These are phyloP conservation scores for Penicillium psychrosexuale DNA, from an alignment of 2,329 filamentous ascomycete genomes.

Conservation along the genomic window DNA sequence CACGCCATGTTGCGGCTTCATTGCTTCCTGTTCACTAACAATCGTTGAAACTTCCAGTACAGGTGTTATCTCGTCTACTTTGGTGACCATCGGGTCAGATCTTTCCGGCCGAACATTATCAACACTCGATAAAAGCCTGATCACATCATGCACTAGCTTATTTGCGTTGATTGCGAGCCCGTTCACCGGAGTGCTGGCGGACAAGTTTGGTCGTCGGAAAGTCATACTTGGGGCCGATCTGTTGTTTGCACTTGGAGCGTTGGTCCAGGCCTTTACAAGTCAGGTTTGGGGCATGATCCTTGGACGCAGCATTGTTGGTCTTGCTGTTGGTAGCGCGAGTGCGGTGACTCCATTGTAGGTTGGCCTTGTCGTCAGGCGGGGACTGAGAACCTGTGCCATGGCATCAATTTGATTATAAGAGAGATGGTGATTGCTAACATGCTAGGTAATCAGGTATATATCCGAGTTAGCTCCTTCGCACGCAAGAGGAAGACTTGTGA, in stretches of 20 bases:
- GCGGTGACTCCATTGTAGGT: slow-evolving; percentile 72
- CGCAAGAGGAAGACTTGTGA: slow-evolving; percentile 75
- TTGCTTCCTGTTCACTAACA: slow-evolving; percentile 8
- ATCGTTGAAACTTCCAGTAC: slow-evolving; percentile 43
- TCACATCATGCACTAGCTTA: slow-evolving; percentile 57
- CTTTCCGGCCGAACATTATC: slow-evolving; percentile 50
- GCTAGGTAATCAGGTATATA: slow-evolving; percentile 60
- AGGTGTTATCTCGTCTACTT: slow-evolving; percentile 59
- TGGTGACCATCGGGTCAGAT: slow-evolving; percentile 55
- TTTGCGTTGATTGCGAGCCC: slow-evolving; percentile 58
- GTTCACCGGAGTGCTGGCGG: slow-evolving; percentile 52
- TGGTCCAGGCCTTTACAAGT: slow-evolving; percentile 42
- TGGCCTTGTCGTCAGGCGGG: neutral
- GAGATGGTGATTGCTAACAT: neutral
- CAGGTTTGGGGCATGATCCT: slow-evolving; percentile 47
- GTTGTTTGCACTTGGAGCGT: slow-evolving; percentile 45
- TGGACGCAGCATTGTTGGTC: slow-evolving; percentile 47
- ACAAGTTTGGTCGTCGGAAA: slow-evolving; percentile 47
- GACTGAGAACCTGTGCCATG: neutral
- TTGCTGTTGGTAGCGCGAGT: slow-evolving; percentile 53
- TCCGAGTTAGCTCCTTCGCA: slow-evolving; percentile 77
- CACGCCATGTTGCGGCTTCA: neutral
- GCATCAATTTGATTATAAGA: neutral
- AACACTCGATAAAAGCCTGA: slow-evolving; percentile 57
- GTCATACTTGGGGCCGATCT: slow-evolving; percentile 49